Conservation (phyloP, 805 yeast genomes). For the Yarrowia bubula region DNA sequence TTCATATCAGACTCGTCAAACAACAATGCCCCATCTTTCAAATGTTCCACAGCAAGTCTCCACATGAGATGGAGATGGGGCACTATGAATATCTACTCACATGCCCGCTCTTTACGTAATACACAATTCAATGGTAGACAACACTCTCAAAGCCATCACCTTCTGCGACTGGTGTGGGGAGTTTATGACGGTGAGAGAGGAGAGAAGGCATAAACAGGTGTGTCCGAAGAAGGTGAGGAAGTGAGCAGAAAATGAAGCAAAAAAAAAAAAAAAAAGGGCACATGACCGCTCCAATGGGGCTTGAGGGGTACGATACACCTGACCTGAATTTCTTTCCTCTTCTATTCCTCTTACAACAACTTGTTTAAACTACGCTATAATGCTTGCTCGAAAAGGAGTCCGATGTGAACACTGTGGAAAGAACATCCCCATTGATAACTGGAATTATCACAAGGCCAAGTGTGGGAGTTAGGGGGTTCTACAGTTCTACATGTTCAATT, state of each 20-base stretch:
- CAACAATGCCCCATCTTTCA: too few species aligned
- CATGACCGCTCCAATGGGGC: not conserved
- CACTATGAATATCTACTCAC: too few species aligned
- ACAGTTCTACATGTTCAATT: too few species aligned
- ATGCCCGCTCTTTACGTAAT: not conserved
- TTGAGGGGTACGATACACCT: not conserved
- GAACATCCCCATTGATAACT: not conserved
- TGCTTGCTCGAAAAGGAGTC: not conserved
- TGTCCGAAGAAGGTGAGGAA: too few species aligned
- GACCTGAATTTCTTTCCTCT: not conserved
- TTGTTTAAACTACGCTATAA: not conserved
- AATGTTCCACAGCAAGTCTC: too few species aligned
- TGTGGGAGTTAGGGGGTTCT: too few species aligned
- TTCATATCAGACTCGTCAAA: too few species aligned
- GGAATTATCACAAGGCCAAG: not conserved
- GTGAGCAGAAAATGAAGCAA: too few species aligned
- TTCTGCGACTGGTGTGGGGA: slow-evolving; percentile 5
- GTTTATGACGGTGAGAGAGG: slow-evolving; percentile 4
- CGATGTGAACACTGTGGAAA: not conserved
- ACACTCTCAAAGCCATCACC: not conserved
- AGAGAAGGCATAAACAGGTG: not conserved
- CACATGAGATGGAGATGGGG: too few species aligned
- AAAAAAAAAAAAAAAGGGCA: not conserved
- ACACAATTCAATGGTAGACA: not conserved
- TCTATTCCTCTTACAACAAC: not conserved